Evolutionary conservation across 2,329 filamentous ascomycete species (phyloP), one percentile per base, ranked within the genome.

Genomic region (Calonectria naviculata): DNA sequence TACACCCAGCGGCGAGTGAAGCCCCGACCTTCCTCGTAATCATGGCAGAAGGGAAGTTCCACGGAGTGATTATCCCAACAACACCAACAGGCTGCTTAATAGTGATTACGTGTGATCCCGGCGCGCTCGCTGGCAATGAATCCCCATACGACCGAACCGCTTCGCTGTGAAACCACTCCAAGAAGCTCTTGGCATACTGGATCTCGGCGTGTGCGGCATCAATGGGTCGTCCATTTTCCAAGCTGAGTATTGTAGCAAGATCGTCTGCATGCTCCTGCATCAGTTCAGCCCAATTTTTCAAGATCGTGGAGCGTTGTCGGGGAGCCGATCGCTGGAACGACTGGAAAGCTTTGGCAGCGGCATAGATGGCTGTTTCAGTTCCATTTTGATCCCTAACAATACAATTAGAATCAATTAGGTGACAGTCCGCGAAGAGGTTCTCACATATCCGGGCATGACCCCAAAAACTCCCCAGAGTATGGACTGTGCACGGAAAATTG

Each of bases 21-120:
- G 66, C 44, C 2, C 41, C 52, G 19, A 67, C 44, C 42, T 67
- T 56, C 15, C 47, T 42, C 8, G 63, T 56, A 36, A 67, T 61
- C 65, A 67, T 67, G 15, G 65, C 65, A 2, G 58, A 41, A 12
- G 56, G 66, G 17, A 63, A 68, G 46, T 68, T 68, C 66, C 66
- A 68, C 2, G 66, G 66, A 5, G 56, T 68, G 34, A 68, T 63
- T n/a, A 63, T 63, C 10, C 58, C 66, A 12, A 52, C 31, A 26
- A 68, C 66, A 4, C 66, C 66, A 4, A 60, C 13, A 28, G 62
- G 62, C 34, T 65, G 28, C 24, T 54, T 65, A 6, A 65, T 21
- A 17, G 62, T 65, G 15, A 65, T 17, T 5, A 42, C 46, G 7
- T 29, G 44, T 21, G 29, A 28, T 9, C 31, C n/a, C 21, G 44